Percentiles rank a stretch among this genome's conserved stretches.
These are phyloP conservation scores for Gossypium sturtianum DNA, from an alignment of 345 rosid genomes.

Conservation along the genomic window DNA sequence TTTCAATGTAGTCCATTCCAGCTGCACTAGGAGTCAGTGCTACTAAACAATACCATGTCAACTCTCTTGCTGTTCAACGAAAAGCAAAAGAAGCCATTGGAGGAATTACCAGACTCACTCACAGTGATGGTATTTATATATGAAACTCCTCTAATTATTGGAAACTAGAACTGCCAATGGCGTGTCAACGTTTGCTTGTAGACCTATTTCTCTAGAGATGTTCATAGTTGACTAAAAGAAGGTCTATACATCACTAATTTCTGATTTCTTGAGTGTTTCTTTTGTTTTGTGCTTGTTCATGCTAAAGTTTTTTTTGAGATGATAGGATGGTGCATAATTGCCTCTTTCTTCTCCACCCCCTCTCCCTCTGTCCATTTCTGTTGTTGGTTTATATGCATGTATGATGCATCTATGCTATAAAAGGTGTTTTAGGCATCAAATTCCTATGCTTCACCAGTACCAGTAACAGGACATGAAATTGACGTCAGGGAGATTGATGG, in stretches of 20 bases:
- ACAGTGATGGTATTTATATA: conserved; percentile 58
- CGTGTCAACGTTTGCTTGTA: background rate
- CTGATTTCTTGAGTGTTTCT: background rate
- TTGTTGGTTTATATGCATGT: background rate
- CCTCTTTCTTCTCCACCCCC: background rate
- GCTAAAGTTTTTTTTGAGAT: background rate
- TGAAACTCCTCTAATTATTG: background rate
- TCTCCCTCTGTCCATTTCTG: background rate
- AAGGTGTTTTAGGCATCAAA: background rate
- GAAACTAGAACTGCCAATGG: background rate
- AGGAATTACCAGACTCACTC: conserved; percentile 87
- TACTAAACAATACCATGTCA: conserved; percentile 74
- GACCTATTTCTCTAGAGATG: background rate
- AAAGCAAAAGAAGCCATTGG: conserved; percentile 99
- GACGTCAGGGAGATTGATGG: conserved; percentile 84
- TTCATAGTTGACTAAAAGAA: background rate
- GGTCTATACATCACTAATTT: background rate
- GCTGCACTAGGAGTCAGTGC: conserved; percentile 91
- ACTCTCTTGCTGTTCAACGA: conserved; percentile 96
- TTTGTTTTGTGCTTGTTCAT: conserved; percentile 3
- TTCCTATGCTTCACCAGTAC: background rate
- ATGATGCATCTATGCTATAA: background rate
- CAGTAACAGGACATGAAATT: conserved; percentile 6
- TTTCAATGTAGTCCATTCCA: conserved; percentile 71
- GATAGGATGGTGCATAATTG: background rate